These are phyloP conservation scores for Ambrosia artemisiifolia DNA, from an alignment of 129 eudicot species.

Conservation along the genomic window DNA sequence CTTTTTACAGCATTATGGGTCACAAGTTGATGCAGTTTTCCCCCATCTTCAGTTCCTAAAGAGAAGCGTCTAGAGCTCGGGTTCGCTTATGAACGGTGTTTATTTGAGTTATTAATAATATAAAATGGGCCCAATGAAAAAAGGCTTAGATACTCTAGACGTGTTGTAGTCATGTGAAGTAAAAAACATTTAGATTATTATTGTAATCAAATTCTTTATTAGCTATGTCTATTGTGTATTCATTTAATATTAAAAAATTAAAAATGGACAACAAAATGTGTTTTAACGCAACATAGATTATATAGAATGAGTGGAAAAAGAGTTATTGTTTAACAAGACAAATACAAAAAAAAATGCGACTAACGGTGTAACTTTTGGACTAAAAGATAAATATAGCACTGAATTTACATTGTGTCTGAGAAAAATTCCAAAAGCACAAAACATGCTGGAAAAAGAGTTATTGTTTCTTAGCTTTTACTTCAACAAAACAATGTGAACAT, in stretches of 20 bases:
- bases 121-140: neutral
- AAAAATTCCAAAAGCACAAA: slow-evolving; percentile 18
- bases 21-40: slow-evolving; percentile 46
- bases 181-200: no score
- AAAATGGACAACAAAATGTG: neutral
- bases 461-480: slow-evolving; percentile 17
- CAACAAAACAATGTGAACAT: slow-evolving; percentile 13
- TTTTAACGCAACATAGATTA: neutral
- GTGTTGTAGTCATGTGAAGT: neutral
- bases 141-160: neutral
- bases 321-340: neutral
- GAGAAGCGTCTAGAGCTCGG: slow-evolving; percentile 18
- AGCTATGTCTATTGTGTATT: neutral
- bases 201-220: neutral
- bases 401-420: slow-evolving; percentile 29
- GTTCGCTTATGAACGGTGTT: neutral
- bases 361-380: slow-evolving; percentile 1
- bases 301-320: no score
- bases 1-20: slow-evolving; percentile 58
- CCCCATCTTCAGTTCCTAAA: slow-evolving; percentile 45
- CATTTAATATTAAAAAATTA: neutral
- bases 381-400: slow-evolving; percentile 14
- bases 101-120: neutral
- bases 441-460: slow-evolving; percentile 14
- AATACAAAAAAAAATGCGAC: neutral